Evolutionary conservation across 192 early-diverging fungal genomes (phyloP).

Genomic region (Paraglomus brasilianum): DNA sequence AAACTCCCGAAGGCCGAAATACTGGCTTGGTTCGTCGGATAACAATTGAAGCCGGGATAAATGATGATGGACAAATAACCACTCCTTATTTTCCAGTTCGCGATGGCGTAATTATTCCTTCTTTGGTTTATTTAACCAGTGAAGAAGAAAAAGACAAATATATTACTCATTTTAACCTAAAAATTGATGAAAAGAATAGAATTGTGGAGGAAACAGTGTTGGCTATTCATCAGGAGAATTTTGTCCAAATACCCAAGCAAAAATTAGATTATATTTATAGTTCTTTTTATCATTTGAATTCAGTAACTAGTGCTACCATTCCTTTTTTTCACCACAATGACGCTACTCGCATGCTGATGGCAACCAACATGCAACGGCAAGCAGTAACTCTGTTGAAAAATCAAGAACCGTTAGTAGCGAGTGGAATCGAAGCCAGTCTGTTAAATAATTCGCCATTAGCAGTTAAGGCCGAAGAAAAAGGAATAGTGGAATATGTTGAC

Average conservation of each 20-base stretch:
- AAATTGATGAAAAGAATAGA: slow-evolving; percentile 21
- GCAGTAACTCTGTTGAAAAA: slow-evolving; percentile 10
- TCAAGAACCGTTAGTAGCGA: slow-evolving; percentile 14
- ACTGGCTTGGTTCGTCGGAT: not conserved
- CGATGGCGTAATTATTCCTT: not conserved
- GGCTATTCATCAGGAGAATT: not conserved
- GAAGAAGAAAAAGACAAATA: slow-evolving; percentile 18
- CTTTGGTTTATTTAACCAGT: slow-evolving; percentile 19
- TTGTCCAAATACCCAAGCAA: not conserved
- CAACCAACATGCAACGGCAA: slow-evolving; percentile 20
- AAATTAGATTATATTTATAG: slow-evolving; percentile 19
- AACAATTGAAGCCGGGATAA: slow-evolving; percentile 11
- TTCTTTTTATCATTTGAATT: slow-evolving; percentile 21
- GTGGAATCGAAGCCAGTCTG: not conserved
- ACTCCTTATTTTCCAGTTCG: slow-evolving; percentile 6
- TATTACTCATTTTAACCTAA: not conserved
- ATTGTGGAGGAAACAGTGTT: not conserved
- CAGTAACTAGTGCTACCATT: slow-evolving; percentile 11
- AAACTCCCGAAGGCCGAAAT: slow-evolving; percentile 15
- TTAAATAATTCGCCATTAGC: not conserved
- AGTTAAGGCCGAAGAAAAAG: slow-evolving; percentile 5
- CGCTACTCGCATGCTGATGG: slow-evolving; percentile 25
- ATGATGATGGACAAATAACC: not conserved
- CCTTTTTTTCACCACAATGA: slow-evolving; percentile 28
- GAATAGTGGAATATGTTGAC: slow-evolving; percentile 24